Conservation (phyloP, 2,329 filamentous ascomycete species). For the Neurospora crassa region DNA sequence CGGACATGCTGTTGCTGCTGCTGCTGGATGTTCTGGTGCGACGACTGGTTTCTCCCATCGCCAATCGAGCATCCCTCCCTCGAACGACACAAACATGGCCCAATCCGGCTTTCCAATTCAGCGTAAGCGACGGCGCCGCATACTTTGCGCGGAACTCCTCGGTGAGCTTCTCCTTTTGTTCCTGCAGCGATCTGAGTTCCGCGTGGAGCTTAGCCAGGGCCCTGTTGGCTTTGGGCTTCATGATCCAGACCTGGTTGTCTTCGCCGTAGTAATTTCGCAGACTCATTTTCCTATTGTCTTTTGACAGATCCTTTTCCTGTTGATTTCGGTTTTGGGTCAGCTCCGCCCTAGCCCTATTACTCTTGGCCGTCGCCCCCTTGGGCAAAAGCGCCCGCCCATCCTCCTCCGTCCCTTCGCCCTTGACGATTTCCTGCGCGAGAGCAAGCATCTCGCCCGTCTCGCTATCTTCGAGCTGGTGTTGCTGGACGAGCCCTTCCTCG, state of each 20-base stretch:
- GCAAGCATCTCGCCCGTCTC: slow-evolving; percentile 61
- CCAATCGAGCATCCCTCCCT: slow-evolving; percentile 53
- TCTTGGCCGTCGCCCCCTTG: slow-evolving; percentile 27
- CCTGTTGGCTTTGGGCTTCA: slow-evolving; percentile 59
- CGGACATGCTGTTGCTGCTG: not conserved
- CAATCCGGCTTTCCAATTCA: slow-evolving; percentile 79
- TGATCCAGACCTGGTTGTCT: slow-evolving; percentile 52
- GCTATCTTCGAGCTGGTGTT: slow-evolving; percentile 67
- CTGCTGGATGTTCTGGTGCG: not conserved
- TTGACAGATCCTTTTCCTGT: slow-evolving; percentile 3
- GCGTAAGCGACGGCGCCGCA: slow-evolving; percentile 53
- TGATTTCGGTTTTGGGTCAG: not conserved
- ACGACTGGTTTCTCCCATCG: not conserved
- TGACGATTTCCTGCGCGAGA: slow-evolving; percentile 63
- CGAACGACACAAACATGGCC: slow-evolving; percentile 89
- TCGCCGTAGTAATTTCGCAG: slow-evolving; percentile 50
- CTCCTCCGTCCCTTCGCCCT: slow-evolving; percentile 48
- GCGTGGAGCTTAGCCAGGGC: slow-evolving; percentile 58
- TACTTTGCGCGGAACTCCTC: slow-evolving; percentile 53
- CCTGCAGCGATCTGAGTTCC: slow-evolving; percentile 49
- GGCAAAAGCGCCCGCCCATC: slow-evolving; percentile 39
- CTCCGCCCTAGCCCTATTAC: not conserved
- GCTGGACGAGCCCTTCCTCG: slow-evolving; percentile 77
- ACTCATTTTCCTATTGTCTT: slow-evolving; percentile 37
- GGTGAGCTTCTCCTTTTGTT: slow-evolving; percentile 52